These are phyloP conservation scores for Fusarium continuum DNA, from an alignment of 2,329 filamentous ascomycete species.

Conservation along the genomic window DNA sequence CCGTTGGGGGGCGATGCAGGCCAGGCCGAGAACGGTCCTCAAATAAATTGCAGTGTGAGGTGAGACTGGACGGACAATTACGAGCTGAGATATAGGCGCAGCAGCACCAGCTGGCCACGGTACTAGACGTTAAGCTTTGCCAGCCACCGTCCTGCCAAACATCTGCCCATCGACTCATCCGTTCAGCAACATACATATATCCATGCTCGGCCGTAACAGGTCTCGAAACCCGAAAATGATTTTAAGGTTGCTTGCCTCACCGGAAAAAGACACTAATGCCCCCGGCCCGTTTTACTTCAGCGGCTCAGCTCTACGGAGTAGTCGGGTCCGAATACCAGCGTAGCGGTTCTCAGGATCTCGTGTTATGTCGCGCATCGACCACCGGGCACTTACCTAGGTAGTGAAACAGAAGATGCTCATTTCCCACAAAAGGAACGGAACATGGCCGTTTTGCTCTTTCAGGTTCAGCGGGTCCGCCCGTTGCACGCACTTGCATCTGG, in stretches of 20 bases:
- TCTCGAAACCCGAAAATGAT: neutral
- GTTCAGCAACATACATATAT: no score
- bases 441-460: no score
- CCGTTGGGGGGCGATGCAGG: neutral
- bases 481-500: neutral
- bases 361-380: constrained; percentile 1
- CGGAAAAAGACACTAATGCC: neutral
- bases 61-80: constrained; percentile 18
- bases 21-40: neutral
- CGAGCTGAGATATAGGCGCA: constrained; percentile 20
- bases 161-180: no score
- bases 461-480: constrained; percentile 1
- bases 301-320: no score
- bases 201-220: neutral
- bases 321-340: neutral
- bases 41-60: constrained; percentile 1
- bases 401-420: constrained; percentile 1
- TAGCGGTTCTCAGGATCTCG: constrained; percentile 13
- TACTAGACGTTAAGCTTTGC: no score
- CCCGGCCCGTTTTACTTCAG: constrained; percentile 4
- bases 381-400: neutral
- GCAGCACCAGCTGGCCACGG: no score
- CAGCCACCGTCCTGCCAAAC: no score
- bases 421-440: neutral
- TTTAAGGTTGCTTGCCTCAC: neutral